A percentile compares a stretch with the other conserved stretches of the same genome.
phyloP scores from a whole-genome alignment of 192 early-diverging fungal species.

The Gryganskiella cystojenkinii region DNA sequence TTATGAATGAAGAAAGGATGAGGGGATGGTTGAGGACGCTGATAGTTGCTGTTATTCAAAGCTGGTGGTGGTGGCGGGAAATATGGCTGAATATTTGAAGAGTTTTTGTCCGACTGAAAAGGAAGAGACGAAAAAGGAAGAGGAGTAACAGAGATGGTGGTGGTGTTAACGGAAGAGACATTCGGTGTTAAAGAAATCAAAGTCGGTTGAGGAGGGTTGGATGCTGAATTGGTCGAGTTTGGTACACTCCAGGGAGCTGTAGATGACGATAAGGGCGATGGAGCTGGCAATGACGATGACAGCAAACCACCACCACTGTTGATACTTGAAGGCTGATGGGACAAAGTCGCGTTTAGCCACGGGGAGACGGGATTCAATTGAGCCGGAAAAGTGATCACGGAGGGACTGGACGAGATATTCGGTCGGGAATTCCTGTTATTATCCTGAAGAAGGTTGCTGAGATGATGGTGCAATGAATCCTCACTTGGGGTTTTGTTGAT shows the following conservation, averaged over 20 bases:
- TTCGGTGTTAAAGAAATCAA: too few species aligned
- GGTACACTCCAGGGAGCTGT: slow-evolving; percentile 1
- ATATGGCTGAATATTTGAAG: slow-evolving; percentile 24
- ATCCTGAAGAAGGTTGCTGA: slow-evolving; percentile 14
- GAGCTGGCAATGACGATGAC: not conserved
- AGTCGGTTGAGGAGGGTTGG: too few species aligned
- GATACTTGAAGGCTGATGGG: not conserved
- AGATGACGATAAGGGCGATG: slow-evolving; percentile 10
- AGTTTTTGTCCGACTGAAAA: too few species aligned
- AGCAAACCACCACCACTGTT: slow-evolving; percentile 3
- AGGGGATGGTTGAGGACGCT: not conserved
- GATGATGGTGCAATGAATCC: slow-evolving; percentile 6
- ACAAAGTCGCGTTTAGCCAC: not conserved
- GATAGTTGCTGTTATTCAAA: not conserved
- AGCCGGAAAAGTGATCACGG: not conserved
- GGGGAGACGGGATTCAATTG: not conserved
- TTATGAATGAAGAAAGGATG: too few species aligned
- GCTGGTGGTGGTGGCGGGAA: slow-evolving; percentile 23
- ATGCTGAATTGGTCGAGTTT: too few species aligned
- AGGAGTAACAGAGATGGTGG: too few species aligned
- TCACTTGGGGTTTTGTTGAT: not conserved
- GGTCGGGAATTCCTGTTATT: not conserved
- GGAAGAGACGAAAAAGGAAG: too few species aligned
- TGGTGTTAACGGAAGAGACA: too few species aligned
- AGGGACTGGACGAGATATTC: not conserved